Base-by-base conservation (phyloP, 139 green algal species). In the Haematococcus lacustris region DNA sequence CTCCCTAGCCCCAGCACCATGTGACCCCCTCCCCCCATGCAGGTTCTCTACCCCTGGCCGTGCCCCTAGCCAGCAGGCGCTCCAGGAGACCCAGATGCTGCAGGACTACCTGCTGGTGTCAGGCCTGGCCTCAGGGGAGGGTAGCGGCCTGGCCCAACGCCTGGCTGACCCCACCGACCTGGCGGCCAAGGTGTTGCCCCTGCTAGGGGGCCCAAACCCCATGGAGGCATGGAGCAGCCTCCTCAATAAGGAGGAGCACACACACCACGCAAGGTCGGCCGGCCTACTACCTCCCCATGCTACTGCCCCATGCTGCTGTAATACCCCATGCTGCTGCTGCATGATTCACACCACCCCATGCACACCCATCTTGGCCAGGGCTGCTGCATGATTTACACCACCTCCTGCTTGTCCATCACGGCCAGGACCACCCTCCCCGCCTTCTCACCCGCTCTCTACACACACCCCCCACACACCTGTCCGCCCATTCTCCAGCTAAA, bases 41-140 rank as follows among this genome's bases (percentile, higher is more conserved):
- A 71, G 76, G 40, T 75, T 82, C 76, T 53, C 25, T 5, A 40
- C 78, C 30, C 13, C 71, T n/a, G 76, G 76, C 25, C 71, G 76
- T 61, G 37, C 67, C 13, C 47, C 60, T 61, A 1, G 66, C 28
- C 39, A 25, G 23, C 66, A 70, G 59, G 38, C 78, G 59, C 74
- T 77, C 33, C 32, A 34, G 0, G 78, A 84, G 73, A 66, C 69
- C 26, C n/a, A 33, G 0, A 57, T 70, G 17, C 64, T 81, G 25
- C 78, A 87, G 28, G 82, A 82, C 13, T 41, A 66, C 23, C 51
- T 84, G 50, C 60, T 84, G 59, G 33, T 50, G 70, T n/a, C 73
- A 87, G 60, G 70, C 73, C 5, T 63, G 50, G 7, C 38, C 72
- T 23, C 0, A 13, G 3, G 65, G 75, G 3, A 70, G 71, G 68